Conservation (phyloP, 2,329 filamentous ascomycete genomes). For the Coleophoma crateriformis region DNA sequence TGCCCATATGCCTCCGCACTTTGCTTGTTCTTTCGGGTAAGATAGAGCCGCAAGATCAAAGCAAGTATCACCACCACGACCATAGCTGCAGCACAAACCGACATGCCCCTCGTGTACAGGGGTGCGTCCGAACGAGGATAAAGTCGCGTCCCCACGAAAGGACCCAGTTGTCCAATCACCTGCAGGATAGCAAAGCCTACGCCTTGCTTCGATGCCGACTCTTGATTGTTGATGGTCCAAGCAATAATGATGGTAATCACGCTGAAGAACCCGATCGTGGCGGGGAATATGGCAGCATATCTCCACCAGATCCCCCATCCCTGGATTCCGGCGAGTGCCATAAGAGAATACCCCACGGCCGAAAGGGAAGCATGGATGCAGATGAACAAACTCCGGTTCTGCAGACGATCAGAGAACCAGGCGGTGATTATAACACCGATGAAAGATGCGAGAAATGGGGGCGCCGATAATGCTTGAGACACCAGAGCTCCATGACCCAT, state of each 20-base stretch:
- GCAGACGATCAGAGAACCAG: slow-evolving; percentile 62
- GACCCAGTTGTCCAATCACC: slow-evolving; percentile 48
- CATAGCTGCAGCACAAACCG: slow-evolving; percentile 44
- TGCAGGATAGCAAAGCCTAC: slow-evolving; percentile 78
- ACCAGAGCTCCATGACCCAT: slow-evolving; percentile 66
- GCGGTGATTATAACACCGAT: slow-evolving; percentile 66
- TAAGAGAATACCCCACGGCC: slow-evolving; percentile 50
- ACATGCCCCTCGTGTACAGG: slow-evolving; percentile 42
- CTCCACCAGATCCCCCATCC: slow-evolving; percentile 42
- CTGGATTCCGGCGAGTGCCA: slow-evolving; percentile 51
- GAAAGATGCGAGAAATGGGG: slow-evolving; percentile 77
- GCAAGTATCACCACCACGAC: slow-evolving; percentile 36
- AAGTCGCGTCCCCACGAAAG: slow-evolving; percentile 44
- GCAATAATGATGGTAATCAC: slow-evolving; percentile 80
- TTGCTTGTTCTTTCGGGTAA: slow-evolving; percentile 18
- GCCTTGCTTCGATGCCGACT: slow-evolving; percentile 62
- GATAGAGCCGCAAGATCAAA: slow-evolving; percentile 30
- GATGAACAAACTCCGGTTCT: slow-evolving; percentile 59
- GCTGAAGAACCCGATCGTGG: slow-evolving; percentile 74
- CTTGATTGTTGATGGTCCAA: slow-evolving; percentile 86
- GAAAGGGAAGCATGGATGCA: slow-evolving; percentile 66
- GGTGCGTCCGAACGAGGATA: slow-evolving; percentile 45
- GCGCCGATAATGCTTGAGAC: slow-evolving; percentile 74
- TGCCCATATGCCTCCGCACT: slow-evolving; percentile 8
- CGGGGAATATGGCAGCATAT: slow-evolving; percentile 75